These are phyloP conservation scores for Chytriomyces confervae DNA, from an alignment of 192 early-diverging fungal genomes.

Conservation along the genomic window DNA sequence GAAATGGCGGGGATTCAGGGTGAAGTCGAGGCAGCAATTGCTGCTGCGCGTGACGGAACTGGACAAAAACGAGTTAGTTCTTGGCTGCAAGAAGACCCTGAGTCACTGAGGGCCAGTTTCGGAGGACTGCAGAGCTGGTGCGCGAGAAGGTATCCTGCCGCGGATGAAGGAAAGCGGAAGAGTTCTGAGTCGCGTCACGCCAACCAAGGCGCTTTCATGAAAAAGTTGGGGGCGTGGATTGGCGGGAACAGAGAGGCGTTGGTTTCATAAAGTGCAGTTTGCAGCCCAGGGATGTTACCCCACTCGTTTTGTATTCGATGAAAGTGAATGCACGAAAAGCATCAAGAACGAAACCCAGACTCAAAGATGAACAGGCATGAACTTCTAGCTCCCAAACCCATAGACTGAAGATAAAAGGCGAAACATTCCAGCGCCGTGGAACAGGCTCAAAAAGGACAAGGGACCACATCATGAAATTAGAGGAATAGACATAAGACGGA, in stretches of 20 bases:
- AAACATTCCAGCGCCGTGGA: neutral
- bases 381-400: neutral
- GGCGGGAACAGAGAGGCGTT: too few species aligned
- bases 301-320: neutral
- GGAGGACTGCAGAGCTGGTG: neutral
- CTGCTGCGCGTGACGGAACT: neutral
- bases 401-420: neutral
- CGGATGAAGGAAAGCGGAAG: neutral
- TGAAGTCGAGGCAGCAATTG: neutral
- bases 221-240: neutral
- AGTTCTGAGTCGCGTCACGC: neutral
- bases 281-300: too few species aligned
- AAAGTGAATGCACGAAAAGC: neutral
- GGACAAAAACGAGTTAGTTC: neutral
- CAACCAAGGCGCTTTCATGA: neutral
- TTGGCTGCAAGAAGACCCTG: neutral
- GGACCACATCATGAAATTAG: neutral
- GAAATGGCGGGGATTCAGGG: neutral
- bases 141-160: neutral
- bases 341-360: neutral
- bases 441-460: neutral
- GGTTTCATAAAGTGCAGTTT: too few species aligned
- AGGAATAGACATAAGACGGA: neutral
- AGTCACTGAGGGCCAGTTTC: neutral
- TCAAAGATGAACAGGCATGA: neutral